Evolutionary conservation across 164 flowering plant genomes (phyloP).

Genomic region (Malania oleifera): DNA sequence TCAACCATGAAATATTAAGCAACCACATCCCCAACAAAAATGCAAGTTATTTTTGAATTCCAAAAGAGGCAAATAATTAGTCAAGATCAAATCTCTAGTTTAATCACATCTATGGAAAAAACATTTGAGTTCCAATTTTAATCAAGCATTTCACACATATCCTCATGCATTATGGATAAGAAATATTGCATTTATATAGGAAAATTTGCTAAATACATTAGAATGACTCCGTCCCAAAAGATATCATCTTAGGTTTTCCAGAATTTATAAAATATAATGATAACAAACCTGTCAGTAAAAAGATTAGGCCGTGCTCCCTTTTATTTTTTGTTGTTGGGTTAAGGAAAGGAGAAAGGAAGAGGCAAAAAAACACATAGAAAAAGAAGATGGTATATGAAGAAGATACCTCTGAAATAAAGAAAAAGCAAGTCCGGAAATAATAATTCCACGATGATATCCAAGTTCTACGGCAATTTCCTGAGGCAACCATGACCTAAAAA

Average conservation of each 20-base stretch:
- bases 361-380: background rate
- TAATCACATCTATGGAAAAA: too few relatives aligned
- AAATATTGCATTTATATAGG: too few relatives aligned
- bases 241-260: background rate
- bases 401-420: constrained; percentile 70
- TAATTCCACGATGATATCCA: constrained; percentile 67
- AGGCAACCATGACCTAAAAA: constrained; percentile 90
- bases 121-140: too few relatives aligned
- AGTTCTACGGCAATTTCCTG: constrained; percentile 77
- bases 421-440: constrained; percentile 79
- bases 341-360: background rate
- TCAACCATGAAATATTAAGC: background rate
- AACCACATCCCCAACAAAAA: too few relatives aligned
- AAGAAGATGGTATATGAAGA: background rate
- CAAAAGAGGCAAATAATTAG: too few relatives aligned
- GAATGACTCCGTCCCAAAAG: background rate
- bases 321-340: too few relatives aligned
- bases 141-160: too few relatives aligned
- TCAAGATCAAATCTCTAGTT: too few relatives aligned
- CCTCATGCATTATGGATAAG: too few relatives aligned
- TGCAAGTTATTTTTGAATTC: too few relatives aligned
- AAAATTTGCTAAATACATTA: background rate
- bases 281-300: too few relatives aligned
- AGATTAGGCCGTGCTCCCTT: too few relatives aligned
- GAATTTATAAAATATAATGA: background rate